Base-by-base conservation (phyloP, 176 grass and related monocot genomes). In the Oryza rufipogon region DNA sequence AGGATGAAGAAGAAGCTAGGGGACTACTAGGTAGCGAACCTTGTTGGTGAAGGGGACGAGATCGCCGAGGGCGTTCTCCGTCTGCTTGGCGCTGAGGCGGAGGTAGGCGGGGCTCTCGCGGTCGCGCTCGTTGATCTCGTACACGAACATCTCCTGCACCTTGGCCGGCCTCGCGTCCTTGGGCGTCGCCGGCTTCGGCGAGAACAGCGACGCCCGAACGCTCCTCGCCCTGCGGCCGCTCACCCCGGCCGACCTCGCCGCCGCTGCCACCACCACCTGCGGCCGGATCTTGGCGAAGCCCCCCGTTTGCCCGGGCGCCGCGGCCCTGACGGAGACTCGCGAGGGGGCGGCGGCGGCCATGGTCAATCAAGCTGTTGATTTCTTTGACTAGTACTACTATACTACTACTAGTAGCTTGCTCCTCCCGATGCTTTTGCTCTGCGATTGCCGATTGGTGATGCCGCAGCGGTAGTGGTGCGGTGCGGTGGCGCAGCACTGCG, bases 41-140 rank as follows among this genome's bases (percentile, higher is more conserved):
- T 96, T 96, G 80, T 96, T 96, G 32, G 88, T 91, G 88, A 96
- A 96, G 83, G 93, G 91, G 69, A 96, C 93, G 80, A 96, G 93
- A 85, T 96, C 93, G 69, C 93, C 93, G 19, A 96, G 93, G 61
- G 93, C 89, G 79, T 96, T 93, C 89, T 90, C 48, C n/a, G 36
- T 80, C 85, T 96, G 86, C 83, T 93, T 93, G 72, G 82, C 44
- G 83, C 88, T 89, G 68, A 96, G 91, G 28, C 83, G 88, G 15
- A 96, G 86, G 76, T 93, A 96, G 0, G 93, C 91, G 0, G 93
- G 93, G 86, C 93, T 96, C 60, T 83, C 87, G 47, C 91, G 89
- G 76, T 96, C 93, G 5, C 84, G 88, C 86, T 96, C 93, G 83
- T 96, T 96, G 56, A 96, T 78, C 93, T 96, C 93, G 82, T 96